Percentiles rank a stretch among this genome's conserved stretches.
These are phyloP conservation scores for Leptoxyphium fumago DNA, from an alignment of 2,329 filamentous ascomycete genomes.

Conservation along the genomic window DNA sequence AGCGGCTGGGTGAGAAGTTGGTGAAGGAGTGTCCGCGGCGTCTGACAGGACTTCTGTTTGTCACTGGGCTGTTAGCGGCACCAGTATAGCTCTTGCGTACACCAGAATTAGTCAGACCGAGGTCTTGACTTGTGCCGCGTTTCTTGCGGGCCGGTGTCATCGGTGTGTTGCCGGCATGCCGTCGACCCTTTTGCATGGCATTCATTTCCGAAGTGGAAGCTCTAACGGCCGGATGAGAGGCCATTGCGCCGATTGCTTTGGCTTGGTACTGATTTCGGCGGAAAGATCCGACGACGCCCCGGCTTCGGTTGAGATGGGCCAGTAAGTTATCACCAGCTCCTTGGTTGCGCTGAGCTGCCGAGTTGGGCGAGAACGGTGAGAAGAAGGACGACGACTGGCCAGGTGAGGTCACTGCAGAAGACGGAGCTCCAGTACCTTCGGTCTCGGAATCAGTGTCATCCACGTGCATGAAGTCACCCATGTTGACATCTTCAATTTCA, in stretches of 20 bases:
- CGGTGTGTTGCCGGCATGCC: constrained; percentile 51
- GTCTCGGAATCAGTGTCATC: constrained; percentile 12
- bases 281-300: constrained; percentile 61
- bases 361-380: constrained; percentile 4
- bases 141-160: constrained; percentile 50
- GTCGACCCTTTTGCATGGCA: constrained; percentile 49
- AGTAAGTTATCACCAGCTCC: constrained; percentile 31
- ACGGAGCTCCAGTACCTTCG: constrained; percentile 28
- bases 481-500: constrained; percentile 9
- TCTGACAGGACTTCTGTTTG: background rate
- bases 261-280: constrained; percentile 42
- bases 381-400: constrained; percentile 14
- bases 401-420: constrained; percentile 32
- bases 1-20: background rate
- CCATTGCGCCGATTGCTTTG: constrained; percentile 35
- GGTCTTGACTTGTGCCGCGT: constrained; percentile 12
- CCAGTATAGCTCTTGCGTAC: constrained; percentile 11
- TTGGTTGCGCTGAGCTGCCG: background rate
- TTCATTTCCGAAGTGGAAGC: constrained; percentile 47
- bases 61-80: constrained; percentile 7
- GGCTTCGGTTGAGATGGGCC: constrained; percentile 48
- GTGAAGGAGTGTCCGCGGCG: background rate
- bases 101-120: constrained; percentile 12
- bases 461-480: constrained; percentile 15
- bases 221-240: constrained; percentile 48